phyloP scores from a whole-genome alignment of 73 alveolate genomes.

The Tetrahymena malaccensis region DNA sequence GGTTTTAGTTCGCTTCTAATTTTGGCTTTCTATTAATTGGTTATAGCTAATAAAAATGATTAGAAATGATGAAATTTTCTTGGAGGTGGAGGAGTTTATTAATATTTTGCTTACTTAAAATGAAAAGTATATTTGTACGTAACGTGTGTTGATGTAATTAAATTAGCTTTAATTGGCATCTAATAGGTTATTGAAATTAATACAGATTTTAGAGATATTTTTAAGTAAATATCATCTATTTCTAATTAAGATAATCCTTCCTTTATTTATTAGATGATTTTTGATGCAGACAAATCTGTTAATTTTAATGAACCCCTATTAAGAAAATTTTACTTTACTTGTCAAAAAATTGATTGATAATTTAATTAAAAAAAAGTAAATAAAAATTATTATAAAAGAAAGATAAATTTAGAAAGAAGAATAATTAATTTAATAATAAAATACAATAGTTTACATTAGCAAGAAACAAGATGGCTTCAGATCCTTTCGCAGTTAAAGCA shows the following conservation, averaged over 20 bases:
- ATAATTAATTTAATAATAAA: background rate
- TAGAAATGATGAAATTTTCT: background rate
- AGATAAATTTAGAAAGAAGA: background rate
- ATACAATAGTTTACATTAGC: background rate
- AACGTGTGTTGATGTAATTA: background rate
- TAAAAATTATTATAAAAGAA: background rate
- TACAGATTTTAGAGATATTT: background rate
- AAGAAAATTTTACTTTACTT: background rate
- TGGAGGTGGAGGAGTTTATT: background rate
- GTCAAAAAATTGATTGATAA: background rate
- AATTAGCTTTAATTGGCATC: background rate
- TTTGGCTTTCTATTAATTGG: background rate
- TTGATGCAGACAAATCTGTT: background rate
- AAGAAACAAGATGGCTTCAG: background rate
- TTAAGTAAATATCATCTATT: background rate
- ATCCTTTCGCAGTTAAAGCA: background rate
- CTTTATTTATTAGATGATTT: background rate
- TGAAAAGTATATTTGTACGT: background rate
- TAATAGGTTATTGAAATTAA: background rate
- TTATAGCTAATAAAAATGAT: background rate
- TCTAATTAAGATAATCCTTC: background rate
- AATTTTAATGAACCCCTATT: background rate
- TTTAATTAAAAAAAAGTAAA: background rate
- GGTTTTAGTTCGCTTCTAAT: background rate
- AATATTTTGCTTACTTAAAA: background rate